Evolutionary conservation across 2,329 filamentous ascomycete genomes (phyloP), one percentile per base, ranked within the genome.

Genomic region (Fusarium clavum): DNA sequence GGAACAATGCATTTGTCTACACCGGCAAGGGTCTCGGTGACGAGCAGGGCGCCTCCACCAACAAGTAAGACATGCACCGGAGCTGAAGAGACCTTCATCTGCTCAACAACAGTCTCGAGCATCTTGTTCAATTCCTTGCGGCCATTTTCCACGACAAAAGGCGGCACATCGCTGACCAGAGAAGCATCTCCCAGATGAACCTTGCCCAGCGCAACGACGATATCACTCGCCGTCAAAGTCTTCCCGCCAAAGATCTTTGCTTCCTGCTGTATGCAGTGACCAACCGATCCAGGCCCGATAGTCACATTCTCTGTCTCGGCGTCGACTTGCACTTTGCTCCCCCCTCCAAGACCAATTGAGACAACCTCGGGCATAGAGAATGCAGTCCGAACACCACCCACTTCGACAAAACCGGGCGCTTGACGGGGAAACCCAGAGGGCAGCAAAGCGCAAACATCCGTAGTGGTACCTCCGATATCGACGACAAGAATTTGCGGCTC

Each of bases 391-490:
- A 90, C 87, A 2, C 87, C 87, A 3, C 84, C 86, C 7, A 90
- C 81, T 57, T 88, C 85, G 12, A 86, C 85, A 56, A 86, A 89
- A 0, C 85, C 86, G 0, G 87, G 83, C 6, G 88, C 87, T 66
- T 89, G 87, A 22, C 87, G 82, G 0, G 88, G 88, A 48, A 89
- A 89, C 0, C 88, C 88, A 4, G 84, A 88, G 0, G 86, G 83
- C 2, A 89, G 79, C 4, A 90, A 76, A 1, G 87, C 81, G 27
- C 87, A 87, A 11, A 89, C 84, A 74, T 90, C 88, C 4, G 87
- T 87, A 0, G 87, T 90, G 0, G 88, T 90, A 18, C 88, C 88
- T 10, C 88, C 88, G 29, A 90, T 83, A 69, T 90, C 88, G 4
- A 89, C 82, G 0, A 88, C 86, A 45, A 89, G 70, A 1, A 82